Base-by-base conservation (phyloP, 176 grass and related monocot genomes). In the Oropetium thomaeum region DNA sequence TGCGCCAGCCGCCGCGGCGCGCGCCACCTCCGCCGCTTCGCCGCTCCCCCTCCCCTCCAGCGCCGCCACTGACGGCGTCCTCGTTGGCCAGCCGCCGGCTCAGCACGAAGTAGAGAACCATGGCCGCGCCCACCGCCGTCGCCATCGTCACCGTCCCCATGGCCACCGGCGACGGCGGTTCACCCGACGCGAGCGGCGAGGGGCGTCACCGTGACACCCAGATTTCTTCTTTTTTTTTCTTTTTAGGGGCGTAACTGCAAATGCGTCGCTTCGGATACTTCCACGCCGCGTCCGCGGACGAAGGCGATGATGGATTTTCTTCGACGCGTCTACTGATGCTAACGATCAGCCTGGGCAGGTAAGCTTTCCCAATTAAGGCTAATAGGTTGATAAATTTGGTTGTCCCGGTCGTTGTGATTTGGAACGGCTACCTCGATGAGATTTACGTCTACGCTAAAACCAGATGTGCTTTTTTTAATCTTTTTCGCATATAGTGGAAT, bases 141-240 rank as follows among this genome's bases (percentile, higher is more conserved):
- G 89, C 96, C 86, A 98, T 83, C 79, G 91, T 86, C 79, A 84
- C 91, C 67, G 91, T 98, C 41, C 82, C 90, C 96, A 98, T 97
- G 74, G 74, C 67, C 31, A 13, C 51, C 43, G 41, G 28, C 49
- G 23, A 4, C 26, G 16, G 26, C 34, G 55, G 73, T 39, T 55
- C 52, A 55, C 22, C 60, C 68, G 55, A 73, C 42, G 43, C 54
- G 11, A 15, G 53, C 53, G 28, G 69, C 35, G 62, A 23, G 38
- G 58, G 40, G 76, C 19, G 22, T 81, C 48, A 39, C 37, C 11
- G 35, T 16, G 30, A 39, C 38, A 20, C 15, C 8, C 9, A 22
- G 30, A 27, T 40, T 5, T 51, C 51, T 40, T 16, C 22, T 66
- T 30, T 10, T 51, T n/a, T 1, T 8, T 19, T 49, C 47, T 22